Evolutionary conservation across 148 eudicot species (phyloP).

Genomic region (Vaccinium macrocarpon): DNA sequence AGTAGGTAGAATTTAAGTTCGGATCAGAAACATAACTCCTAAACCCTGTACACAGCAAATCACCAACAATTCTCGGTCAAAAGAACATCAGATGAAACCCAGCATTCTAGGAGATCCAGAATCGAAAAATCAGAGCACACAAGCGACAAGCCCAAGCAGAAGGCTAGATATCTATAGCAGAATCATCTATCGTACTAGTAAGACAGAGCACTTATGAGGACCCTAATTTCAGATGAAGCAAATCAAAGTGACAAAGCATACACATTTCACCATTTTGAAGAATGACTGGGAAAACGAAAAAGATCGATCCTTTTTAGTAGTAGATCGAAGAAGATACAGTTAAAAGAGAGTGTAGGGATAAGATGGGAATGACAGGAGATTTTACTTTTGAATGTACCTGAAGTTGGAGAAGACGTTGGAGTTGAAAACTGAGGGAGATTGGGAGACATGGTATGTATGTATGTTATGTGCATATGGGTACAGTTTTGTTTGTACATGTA

Average conservation of each 20-base stretch:
- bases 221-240: background rate
- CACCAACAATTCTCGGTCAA: background rate
- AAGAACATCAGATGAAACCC: background rate
- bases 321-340: background rate
- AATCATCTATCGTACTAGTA: background rate
- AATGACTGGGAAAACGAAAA: background rate
- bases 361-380: background rate
- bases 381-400: conserved; percentile 1
- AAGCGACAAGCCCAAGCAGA: background rate
- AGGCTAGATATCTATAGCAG: background rate
- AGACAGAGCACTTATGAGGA: background rate
- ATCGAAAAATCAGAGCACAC: background rate
- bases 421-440: background rate
- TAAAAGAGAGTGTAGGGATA: background rate
- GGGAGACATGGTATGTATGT: background rate
- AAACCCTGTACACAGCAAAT: background rate
- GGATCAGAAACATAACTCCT: background rate
- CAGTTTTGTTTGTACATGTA: background rate
- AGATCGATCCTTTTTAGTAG: background rate
- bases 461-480: background rate
- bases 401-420: background rate
- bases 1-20: background rate
- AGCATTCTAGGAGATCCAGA: background rate
- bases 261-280: background rate
- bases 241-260: background rate